Base-by-base conservation (phyloP, 305 asterid genomes). In the Galium porrigens region DNA sequence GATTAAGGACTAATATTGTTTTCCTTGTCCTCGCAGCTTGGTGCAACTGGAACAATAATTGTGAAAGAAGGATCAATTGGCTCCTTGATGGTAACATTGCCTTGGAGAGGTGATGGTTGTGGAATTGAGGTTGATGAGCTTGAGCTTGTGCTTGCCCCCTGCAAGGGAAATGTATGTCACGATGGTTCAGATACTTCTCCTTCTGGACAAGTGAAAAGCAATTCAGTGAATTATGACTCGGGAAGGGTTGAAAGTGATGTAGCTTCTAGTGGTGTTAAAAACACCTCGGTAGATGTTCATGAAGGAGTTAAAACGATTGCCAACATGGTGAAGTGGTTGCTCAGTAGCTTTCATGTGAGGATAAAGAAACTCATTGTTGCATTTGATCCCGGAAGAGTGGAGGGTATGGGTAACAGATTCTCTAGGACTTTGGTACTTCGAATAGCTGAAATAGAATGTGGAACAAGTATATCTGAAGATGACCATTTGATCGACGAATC, bases 271-370 rank as follows among this genome's bases (percentile, higher is more conserved):
- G 76, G 72, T 74, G 70, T 44, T 52, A 71, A 72, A 42, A 82
- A 66, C 72, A 70, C 82, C 69, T 66, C 89, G 61, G 76, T 80
- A 70, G 92, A 90, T 77, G 96, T 94, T 84, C 99, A 87, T 63
- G 99, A 94, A 81, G 99, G 99, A 73, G 99, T 87, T 62, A 94
- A 90, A 80, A 86, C 97, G 65, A 78, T 94, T 70, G 99, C 97
- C 70, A 90, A 83, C 71, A 81, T 90, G 95, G 97, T 94, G 71
- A 94, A 94, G 81, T 85, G 89, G 96, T 77, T 94, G 69, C 86
- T 94, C 42, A 85, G 94, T 58, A 85, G 97, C 71, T 94, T 90
- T 75, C 89, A 90, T 17, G 90, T 90, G 64, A 87, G 80, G 72
- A 70, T 90, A 64, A 83, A 78, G 76, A 87, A 83, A 75, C 67